Evolutionary conservation across 176 grass and related monocot species (phyloP).

Genomic region (Aegilops umbellulata): DNA sequence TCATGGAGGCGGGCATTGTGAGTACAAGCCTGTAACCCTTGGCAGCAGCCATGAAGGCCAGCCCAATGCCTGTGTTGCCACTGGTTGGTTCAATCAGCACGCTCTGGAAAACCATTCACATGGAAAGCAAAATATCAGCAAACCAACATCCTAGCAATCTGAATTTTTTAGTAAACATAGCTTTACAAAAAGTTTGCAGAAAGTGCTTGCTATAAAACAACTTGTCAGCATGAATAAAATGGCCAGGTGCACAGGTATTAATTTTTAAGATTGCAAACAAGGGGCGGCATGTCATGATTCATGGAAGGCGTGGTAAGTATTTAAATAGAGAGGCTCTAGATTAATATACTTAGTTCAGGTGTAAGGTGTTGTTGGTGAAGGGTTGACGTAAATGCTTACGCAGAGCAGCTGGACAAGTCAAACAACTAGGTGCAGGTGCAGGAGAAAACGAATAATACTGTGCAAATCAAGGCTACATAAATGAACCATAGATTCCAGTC

Average conservation of each 20-base stretch:
- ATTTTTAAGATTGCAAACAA: neutral
- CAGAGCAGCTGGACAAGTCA: neutral
- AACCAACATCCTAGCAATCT: neutral
- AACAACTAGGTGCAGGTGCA: neutral
- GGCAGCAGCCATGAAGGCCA: slow-evolving; percentile 92
- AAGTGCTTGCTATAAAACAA: neutral
- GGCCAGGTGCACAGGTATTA: neutral
- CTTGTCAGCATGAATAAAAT: neutral
- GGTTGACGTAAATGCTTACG: no score
- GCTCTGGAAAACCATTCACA: slow-evolving; percentile 44
- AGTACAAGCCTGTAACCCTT: slow-evolving; percentile 82
- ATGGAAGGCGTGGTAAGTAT: neutral
- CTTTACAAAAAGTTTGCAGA: neutral
- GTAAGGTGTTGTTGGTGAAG: neutral
- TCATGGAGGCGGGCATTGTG: slow-evolving; percentile 94
- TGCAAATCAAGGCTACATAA: neutral
- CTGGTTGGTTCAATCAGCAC: slow-evolving; percentile 92
- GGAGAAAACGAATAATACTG: neutral
- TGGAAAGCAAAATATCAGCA: slow-evolving; percentile 23
- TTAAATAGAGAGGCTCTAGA: neutral
- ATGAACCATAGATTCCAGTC: neutral
- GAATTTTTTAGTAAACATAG: neutral
- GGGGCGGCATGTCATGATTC: neutral
- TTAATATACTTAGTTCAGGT: neutral
- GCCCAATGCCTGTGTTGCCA: slow-evolving; percentile 90